Conservation (phyloP, 1,284 basidiomycete genomes). For the Puccinia coronata region DNA sequence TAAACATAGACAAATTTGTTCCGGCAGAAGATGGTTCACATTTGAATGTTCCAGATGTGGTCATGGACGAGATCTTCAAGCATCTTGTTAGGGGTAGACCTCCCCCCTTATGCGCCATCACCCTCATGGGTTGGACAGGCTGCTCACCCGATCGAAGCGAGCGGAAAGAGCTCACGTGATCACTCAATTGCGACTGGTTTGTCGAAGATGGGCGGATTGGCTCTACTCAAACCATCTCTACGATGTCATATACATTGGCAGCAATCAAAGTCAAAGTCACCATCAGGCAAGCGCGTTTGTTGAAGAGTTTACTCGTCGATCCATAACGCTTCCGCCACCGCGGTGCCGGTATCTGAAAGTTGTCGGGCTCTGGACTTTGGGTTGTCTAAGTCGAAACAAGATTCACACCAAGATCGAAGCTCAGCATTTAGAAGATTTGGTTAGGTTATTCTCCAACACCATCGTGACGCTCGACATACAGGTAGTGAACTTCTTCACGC, state of each 20-base stretch:
- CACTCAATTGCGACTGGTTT: neutral
- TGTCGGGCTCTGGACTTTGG: constrained; percentile 1
- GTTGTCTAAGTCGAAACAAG: neutral
- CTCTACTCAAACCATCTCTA: too few relatives aligned
- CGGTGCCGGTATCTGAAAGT: constrained; percentile 1
- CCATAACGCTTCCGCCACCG: neutral
- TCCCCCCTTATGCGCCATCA: too few relatives aligned
- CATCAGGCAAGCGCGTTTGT: neutral
- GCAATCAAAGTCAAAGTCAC: neutral
- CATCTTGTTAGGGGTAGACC: too few relatives aligned
- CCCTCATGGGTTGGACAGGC: too few relatives aligned
- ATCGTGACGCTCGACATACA: neutral
- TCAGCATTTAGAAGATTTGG: neutral
- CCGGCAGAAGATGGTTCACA: too few relatives aligned
- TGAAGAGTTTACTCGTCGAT: neutral
- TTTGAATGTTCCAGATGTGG: too few relatives aligned
- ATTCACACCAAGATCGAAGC: neutral
- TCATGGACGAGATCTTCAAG: too few relatives aligned
- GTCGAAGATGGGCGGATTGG: neutral
- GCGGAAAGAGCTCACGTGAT: too few relatives aligned
- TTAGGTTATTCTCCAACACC: neutral
- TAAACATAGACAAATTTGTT: too few relatives aligned
- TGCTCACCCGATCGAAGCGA: too few relatives aligned
- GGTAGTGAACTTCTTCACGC: constrained; percentile 19
- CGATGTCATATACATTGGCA: too few relatives aligned